These are phyloP conservation scores for Malus hybrid DNA, from an alignment of 331 rosid species.

Conservation along the genomic window DNA sequence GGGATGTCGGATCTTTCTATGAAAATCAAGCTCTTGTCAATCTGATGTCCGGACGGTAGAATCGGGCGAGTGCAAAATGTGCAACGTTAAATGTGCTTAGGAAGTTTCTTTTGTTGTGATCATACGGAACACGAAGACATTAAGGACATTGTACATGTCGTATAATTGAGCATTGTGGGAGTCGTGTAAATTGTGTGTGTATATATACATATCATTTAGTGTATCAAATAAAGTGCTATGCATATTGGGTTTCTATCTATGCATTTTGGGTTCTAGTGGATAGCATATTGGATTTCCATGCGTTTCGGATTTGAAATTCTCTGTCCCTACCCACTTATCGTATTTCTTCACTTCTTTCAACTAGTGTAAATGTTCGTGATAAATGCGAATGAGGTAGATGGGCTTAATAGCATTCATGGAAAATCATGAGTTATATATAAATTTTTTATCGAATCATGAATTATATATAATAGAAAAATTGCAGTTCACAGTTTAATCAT, in stretches of 20 bases:
- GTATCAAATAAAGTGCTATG: background rate
- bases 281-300: no score
- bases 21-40: conserved; percentile 54
- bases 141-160: conserved; percentile 13
- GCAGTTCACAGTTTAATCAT: no score
- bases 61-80: background rate
- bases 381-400: no score
- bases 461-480: no score
- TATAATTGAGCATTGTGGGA: conserved; percentile 3
- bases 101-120: background rate
- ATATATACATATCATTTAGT: background rate
- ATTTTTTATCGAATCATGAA: no score
- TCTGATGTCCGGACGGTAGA: conserved; percentile 65
- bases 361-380: no score
- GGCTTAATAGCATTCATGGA: no score
- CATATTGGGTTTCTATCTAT: background rate
- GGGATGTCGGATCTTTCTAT: conserved; percentile 72
- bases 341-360: no score
- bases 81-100: background rate
- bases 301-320: no score
- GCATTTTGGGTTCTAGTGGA: no score
- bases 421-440: no score
- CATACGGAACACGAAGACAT: background rate
- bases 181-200: background rate
- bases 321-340: no score